A percentile compares a stretch with the other conserved stretches of the same genome.
Conservation (phyloP, 805 yeast genomes). For the Saccharomyces kudriavzevii region DNA sequence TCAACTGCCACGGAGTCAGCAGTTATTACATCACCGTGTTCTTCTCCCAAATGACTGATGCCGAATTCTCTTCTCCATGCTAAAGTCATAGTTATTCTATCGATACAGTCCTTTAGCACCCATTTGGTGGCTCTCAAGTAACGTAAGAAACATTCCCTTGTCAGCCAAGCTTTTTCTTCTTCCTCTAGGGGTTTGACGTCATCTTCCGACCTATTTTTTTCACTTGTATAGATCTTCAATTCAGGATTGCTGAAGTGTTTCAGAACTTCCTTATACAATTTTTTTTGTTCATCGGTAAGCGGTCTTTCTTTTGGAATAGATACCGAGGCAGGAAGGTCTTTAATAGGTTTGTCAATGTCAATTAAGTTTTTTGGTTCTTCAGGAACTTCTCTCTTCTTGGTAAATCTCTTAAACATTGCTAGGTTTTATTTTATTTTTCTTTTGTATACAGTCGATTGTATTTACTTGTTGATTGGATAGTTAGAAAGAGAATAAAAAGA, state of each 20-base stretch:
- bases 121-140: slow-evolving; percentile 92
- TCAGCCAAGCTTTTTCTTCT: slow-evolving; percentile 83
- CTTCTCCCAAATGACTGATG: slow-evolving; percentile 41
- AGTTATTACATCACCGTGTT: slow-evolving; percentile 40
- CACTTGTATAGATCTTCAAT: slow-evolving; percentile 42
- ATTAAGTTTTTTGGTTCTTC: slow-evolving; percentile 25
- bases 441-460: background rate
- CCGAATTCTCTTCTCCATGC: slow-evolving; percentile 96
- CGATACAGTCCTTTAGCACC: slow-evolving; percentile 61
- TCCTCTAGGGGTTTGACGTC: slow-evolving; percentile 28
- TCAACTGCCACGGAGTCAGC: slow-evolving; percentile 52
- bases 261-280: slow-evolving; percentile 55
- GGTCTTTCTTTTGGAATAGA: slow-evolving; percentile 42
- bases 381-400: slow-evolving; percentile 18
- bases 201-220: slow-evolving; percentile 31
- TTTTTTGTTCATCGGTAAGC: slow-evolving; percentile 47
- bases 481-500: background rate
- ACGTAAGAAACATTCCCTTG: slow-evolving; percentile 83
- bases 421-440: slow-evolving; percentile 8
- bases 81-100: slow-evolving; percentile 66
- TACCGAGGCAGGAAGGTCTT: slow-evolving; percentile 42
- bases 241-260: slow-evolving; percentile 52
- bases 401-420: slow-evolving; percentile 22
- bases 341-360: slow-evolving; percentile 43
- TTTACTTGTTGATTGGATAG: background rate